Base-by-base conservation (phyloP, 1,284 basidiomycete species). In the Ceratobasidium sp. region DNA sequence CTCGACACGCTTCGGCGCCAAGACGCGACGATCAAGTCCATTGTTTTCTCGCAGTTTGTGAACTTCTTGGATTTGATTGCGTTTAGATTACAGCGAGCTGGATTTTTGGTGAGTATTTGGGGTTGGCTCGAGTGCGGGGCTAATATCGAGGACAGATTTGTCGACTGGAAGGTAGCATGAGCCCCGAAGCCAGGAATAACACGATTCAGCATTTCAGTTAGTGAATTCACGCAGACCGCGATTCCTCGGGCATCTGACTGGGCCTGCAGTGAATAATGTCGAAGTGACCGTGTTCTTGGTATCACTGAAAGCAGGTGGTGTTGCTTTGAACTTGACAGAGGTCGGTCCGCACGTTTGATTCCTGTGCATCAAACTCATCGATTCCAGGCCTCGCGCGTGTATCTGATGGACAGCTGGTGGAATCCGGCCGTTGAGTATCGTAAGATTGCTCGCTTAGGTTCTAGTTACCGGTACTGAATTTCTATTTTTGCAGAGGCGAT, bases 261-360 rank as follows among this genome's bases (percentile, higher is more conserved):
- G 1, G 57, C 10, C 40, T 0, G n/a, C 64, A 93, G 91, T 95
- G 91, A 92, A 91, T 76, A 98, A 94, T 74, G 89, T 95, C 1
- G 87, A 94, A 70, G 94, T 98, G 45, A 98, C 95, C 3, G 93
- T 99, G 13, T 99, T 99, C 83, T 85, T 99, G 40, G 94, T 99
- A 69, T 86, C 84, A 17, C 80, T 99, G 76, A 99, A 98, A 79
- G 96, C 97, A 0, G 96, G 96, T 50, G 96, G 96, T 78, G 95
- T 97, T 0, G 95, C 96, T 2, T 83, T 96, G 55, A 97, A 98
- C 78, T 78, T 98, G 75, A 96, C 94, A 0, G 95, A 96, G 72
- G 72, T 73, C 50, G 22, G 50, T 53, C 45, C 34, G 27, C 8
- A 31, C 32, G 34, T 13, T 38, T 57, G 47, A 42, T 47, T 32